These are phyloP conservation scores for Phialophora expanda DNA, from an alignment of 2,329 filamentous ascomycete species.

Conservation along the genomic window DNA sequence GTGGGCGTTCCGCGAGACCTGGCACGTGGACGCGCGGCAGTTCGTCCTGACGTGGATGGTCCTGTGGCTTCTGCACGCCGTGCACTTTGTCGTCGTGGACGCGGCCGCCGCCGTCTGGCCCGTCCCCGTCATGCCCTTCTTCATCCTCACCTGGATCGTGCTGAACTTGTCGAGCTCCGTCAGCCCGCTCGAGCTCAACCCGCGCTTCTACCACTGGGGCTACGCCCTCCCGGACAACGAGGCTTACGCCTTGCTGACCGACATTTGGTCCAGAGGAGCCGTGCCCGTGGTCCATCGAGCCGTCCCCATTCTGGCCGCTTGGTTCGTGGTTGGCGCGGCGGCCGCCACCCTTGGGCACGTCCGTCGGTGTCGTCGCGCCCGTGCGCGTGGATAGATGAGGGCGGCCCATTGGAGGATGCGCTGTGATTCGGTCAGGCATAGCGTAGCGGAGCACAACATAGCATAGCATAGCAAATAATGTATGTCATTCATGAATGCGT, in stretches of 20 bases:
- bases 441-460: neutral
- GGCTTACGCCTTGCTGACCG: conserved; percentile 49
- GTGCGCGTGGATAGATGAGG: too few species aligned
- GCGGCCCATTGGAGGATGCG: too few species aligned
- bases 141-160: conserved; percentile 53
- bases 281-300: conserved; percentile 49
- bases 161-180: conserved; percentile 52
- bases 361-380: conserved; percentile 7
- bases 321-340: conserved; percentile 43
- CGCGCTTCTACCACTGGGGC: conserved; percentile 51
- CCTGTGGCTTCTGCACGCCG: conserved; percentile 53
- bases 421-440: too few species aligned
- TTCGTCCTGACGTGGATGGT: conserved; percentile 53
- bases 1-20: conserved; percentile 52
- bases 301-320: conserved; percentile 53
- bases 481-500: neutral
- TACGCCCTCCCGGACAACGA: conserved; percentile 51
- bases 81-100: conserved; percentile 54
- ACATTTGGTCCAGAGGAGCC: conserved; percentile 54
- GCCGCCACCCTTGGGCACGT: conserved; percentile 7
- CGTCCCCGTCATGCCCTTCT: conserved; percentile 49
- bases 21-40: conserved; percentile 49
- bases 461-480: neutral
- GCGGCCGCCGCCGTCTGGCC: conserved; percentile 51
- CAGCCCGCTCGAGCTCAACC: conserved; percentile 51